Percentiles rank a stretch among this genome's conserved stretches.
Evolutionary conservation across 345 rosid species (phyloP).

Genomic region (Mallotus nudiflorus): DNA sequence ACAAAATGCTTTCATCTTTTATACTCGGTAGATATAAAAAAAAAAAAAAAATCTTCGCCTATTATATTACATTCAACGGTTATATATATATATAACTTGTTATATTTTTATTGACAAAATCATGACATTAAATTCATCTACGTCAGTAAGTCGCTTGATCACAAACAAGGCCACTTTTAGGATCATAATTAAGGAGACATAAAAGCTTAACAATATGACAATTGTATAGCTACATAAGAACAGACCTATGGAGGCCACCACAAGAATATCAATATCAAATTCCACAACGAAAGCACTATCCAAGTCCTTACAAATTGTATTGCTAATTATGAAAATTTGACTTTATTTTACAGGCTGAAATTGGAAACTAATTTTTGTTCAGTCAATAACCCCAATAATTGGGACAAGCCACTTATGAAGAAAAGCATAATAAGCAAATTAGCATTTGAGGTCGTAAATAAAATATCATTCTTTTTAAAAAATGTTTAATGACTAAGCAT

Average conservation of each 20-base stretch:
- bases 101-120: too few species aligned
- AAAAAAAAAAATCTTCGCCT: too few species aligned
- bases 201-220: neutral
- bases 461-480: neutral
- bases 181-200: neutral
- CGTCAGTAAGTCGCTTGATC: too few species aligned
- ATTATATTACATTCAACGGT: too few species aligned
- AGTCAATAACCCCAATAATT: slow-evolving; percentile 47
- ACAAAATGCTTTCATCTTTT: too few species aligned
- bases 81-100: too few species aligned
- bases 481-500: slow-evolving; percentile 7
- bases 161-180: neutral
- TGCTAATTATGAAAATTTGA: slow-evolving; percentile 4
- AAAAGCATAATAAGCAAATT: neutral
- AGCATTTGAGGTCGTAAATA: slow-evolving; percentile 10
- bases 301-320: neutral
- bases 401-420: slow-evolving; percentile 48
- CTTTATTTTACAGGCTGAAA: slow-evolving; percentile 14
- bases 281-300: neutral
- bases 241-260: neutral
- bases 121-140: too few species aligned
- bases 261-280: slow-evolving; percentile 3
- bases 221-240: neutral
- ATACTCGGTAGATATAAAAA: too few species aligned
- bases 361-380: slow-evolving; percentile 30